Percentiles rank a stretch among this genome's conserved stretches.
These are phyloP conservation scores for Taphrina confusa DNA, from an alignment of 1,139 yeast species.

Conservation along the genomic window DNA sequence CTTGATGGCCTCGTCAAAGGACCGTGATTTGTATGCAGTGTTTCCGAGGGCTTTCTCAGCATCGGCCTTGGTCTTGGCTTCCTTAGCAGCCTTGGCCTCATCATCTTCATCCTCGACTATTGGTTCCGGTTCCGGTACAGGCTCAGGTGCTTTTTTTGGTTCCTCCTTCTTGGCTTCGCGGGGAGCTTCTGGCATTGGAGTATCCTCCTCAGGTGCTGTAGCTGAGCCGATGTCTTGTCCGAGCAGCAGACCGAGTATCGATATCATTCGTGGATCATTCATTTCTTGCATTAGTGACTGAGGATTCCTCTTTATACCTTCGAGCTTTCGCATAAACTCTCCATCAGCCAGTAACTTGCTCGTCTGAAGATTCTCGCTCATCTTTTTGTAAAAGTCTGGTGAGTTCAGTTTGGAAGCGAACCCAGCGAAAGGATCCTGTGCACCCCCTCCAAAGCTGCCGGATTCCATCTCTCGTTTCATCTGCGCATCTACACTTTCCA, in stretches of 20 bases:
- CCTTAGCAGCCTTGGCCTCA: constrained; percentile 47
- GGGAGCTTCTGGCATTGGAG: constrained; percentile 41
- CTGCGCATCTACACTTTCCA: constrained; percentile 66
- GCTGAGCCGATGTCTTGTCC: constrained; percentile 44
- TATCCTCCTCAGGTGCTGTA: constrained; percentile 37
- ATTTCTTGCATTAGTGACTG: constrained; percentile 38
- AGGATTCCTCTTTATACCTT: constrained; percentile 70
- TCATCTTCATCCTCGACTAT: constrained; percentile 42
- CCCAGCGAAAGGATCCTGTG: constrained; percentile 67
- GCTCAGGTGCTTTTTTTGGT: constrained; percentile 43
- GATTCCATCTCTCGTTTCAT: constrained; percentile 49
- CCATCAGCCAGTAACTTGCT: constrained; percentile 87
- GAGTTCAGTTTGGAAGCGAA: constrained; percentile 74
- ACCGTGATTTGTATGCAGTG: constrained; percentile 75
- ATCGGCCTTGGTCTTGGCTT: constrained; percentile 64
- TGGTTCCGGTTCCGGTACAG: constrained; percentile 43
- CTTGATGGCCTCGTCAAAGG: constrained; percentile 90
- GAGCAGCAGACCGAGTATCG: constrained; percentile 79
- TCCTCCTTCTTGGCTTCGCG: constrained; percentile 44
- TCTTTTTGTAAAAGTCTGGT: constrained; percentile 73
- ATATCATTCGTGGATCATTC: constrained; percentile 85
- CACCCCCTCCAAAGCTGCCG: constrained; percentile 43
- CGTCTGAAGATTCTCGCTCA: constrained; percentile 83
- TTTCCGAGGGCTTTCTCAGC: constrained; percentile 84
- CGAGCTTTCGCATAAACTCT: constrained; percentile 69